Conservation (phyloP, 169 alveolate species). For the Ichthyophthirius multifiliis region DNA sequence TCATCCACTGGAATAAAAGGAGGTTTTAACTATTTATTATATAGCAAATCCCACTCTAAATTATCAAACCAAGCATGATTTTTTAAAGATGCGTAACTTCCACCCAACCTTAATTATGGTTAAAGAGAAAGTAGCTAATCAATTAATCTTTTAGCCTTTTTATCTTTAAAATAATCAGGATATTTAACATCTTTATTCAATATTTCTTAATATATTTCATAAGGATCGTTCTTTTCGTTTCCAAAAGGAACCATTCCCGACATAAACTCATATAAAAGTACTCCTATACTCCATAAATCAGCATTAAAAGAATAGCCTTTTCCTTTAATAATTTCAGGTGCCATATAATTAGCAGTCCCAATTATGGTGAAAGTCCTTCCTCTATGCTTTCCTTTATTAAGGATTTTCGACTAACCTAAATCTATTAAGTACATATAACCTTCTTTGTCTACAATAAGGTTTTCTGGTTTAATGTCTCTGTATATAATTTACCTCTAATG, state of each 20-base stretch:
- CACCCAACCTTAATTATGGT: slow-evolving; percentile 29
- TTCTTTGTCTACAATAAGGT: slow-evolving; percentile 59
- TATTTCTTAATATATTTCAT: slow-evolving; percentile 42
- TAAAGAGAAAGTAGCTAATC: slow-evolving; percentile 12
- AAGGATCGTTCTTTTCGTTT: slow-evolving; percentile 44
- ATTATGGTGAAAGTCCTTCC: slow-evolving; percentile 40
- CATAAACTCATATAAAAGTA: slow-evolving; percentile 65
- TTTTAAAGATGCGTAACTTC: slow-evolving; percentile 15
- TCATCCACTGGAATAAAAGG: slow-evolving; percentile 33
- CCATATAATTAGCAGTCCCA: slow-evolving; percentile 68
- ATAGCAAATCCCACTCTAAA: slow-evolving; percentile 29
- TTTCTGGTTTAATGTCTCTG: slow-evolving; percentile 93
- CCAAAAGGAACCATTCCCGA: slow-evolving; percentile 71
- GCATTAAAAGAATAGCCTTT: slow-evolving; percentile 59
- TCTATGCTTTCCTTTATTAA: slow-evolving; percentile 19
- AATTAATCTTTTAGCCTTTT: slow-evolving; percentile 30
- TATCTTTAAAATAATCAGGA: slow-evolving; percentile 26
- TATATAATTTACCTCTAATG: slow-evolving; percentile 91
- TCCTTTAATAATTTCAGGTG: slow-evolving; percentile 50
- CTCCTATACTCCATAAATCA: slow-evolving; percentile 79
- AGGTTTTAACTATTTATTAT: slow-evolving; percentile 26
- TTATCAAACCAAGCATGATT: slow-evolving; percentile 20
- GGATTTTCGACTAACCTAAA: slow-evolving; percentile 70
- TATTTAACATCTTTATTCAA: slow-evolving; percentile 23
- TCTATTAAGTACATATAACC: slow-evolving; percentile 67